Conservation (phyloP, 2,329 filamentous ascomycete species). For the Sclerotinia glacialis region DNA sequence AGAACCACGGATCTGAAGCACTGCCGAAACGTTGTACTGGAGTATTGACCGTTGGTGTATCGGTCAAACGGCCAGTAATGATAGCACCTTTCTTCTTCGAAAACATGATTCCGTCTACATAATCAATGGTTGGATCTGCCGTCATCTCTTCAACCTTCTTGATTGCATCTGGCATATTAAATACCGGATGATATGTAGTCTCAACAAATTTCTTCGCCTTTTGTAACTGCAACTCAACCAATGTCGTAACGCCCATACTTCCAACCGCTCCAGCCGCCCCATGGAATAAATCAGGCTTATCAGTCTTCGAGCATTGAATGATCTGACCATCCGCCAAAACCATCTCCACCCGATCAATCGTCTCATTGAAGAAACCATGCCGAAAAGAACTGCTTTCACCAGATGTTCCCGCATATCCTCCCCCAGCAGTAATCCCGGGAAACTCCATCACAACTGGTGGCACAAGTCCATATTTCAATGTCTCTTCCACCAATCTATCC, state of each 20-base stretch:
- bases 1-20: slow-evolving; percentile 61
- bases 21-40: slow-evolving; percentile 48
- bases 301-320: slow-evolving; percentile 46
- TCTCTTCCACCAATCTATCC: slow-evolving; percentile 59
- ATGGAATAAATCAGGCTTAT: slow-evolving; percentile 55
- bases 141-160: slow-evolving; percentile 42
- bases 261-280: slow-evolving; percentile 59
- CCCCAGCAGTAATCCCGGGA: slow-evolving; percentile 66
- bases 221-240: slow-evolving; percentile 56
- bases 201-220: slow-evolving; percentile 55
- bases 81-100: slow-evolving; percentile 50
- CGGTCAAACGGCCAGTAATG: slow-evolving; percentile 51
- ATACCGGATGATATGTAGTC: slow-evolving; percentile 51
- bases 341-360: slow-evolving; percentile 60
- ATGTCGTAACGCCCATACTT: slow-evolving; percentile 58
- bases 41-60: slow-evolving; percentile 37
- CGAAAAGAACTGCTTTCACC: slow-evolving; percentile 66
- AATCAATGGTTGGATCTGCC: slow-evolving; percentile 46
- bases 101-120: slow-evolving; percentile 59
- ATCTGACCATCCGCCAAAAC: slow-evolving; percentile 58
- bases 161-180: slow-evolving; percentile 46
- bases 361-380: slow-evolving; percentile 64
- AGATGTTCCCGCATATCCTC: slow-evolving; percentile 63
- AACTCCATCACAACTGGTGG: slow-evolving; percentile 70
- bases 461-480: slow-evolving; percentile 53